Evolutionary conservation across 192 early-diverging fungal genomes (phyloP), one percentile per base, ranked within the genome.

Genomic region (Phlyctochytrium planicorne): DNA sequence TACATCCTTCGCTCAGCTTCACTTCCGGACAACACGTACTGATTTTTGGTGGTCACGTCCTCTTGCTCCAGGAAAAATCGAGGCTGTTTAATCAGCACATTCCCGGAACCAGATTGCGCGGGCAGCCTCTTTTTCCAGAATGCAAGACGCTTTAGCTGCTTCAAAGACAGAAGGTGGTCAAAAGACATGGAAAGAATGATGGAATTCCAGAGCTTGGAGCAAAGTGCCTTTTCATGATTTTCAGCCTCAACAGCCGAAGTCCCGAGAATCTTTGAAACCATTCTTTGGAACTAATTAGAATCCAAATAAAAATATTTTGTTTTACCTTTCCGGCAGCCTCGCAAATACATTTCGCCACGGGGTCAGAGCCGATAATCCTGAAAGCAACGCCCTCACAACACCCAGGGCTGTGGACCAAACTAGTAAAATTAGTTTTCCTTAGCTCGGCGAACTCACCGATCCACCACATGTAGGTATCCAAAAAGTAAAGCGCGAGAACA

Each of bases 381-480:
- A 83, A 47, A 88, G 84, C 60, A 94, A 90, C 2, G 91, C 86
- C 52, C 85, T 83, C 30, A 81, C 83, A 29, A 92, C 89, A 1
- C 91, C 92, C 55, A 94, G 90, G 50, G 89, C 65, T 0, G 91
- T 90, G 70, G 89, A 90, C 90, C 90, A 92, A 40, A 92, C 90
- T 29, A 91, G 6, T 4, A 3, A 61, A 29, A 23, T 34, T 65
- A 29, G 3, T 62, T 12, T 40, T 65, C 12, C 65, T 10, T 6
- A 12, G 30, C 3, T 17, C 4, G 23, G 63, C 30, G 10, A 3
- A 61, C 65, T 64, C 31, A 66, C 65, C 30, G 12, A 64, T 88
- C 63, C 91, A 94, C 91, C 92, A 94, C 65, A 94, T 80, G 66
- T 94, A 94, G 0, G 92, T 94, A 62, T 92, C 91, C 50, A 92